These are phyloP conservation scores for Usnea hakonensis DNA, from an alignment of 495 filamentous ascomycete species.

Conservation along the genomic window DNA sequence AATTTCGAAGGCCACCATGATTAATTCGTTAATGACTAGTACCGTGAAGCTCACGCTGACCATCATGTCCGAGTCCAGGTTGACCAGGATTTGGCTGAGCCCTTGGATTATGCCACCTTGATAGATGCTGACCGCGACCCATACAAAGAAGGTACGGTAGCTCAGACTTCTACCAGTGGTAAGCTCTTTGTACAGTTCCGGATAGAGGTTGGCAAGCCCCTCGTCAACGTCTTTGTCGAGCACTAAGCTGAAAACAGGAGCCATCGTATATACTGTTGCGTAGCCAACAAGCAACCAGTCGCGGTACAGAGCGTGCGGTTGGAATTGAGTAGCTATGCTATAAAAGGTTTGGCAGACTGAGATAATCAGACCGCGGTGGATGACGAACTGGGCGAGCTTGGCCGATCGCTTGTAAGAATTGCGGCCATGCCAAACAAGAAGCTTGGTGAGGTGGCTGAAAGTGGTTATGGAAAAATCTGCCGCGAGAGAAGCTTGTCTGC, in stretches of 20 bases:
- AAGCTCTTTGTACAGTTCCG: slow-evolving; percentile 94
- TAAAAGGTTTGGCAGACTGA: slow-evolving; percentile 95
- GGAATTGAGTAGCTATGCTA: slow-evolving; percentile 81
- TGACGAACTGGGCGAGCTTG: slow-evolving; percentile 96
- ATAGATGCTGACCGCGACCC: slow-evolving; percentile 93
- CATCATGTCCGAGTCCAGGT: slow-evolving; percentile 60
- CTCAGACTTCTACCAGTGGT: slow-evolving; percentile 75
- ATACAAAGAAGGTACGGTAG: slow-evolving; percentile 92
- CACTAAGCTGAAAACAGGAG: slow-evolving; percentile 91
- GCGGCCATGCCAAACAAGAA: slow-evolving; percentile 95
- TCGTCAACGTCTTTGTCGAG: slow-evolving; percentile 94
- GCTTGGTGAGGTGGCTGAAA: slow-evolving; percentile 92
- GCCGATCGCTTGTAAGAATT: slow-evolving; percentile 95
- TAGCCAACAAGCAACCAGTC: slow-evolving; percentile 98
- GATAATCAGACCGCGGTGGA: slow-evolving; percentile 93
- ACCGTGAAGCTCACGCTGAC: slow-evolving; percentile 88
- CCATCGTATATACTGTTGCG: slow-evolving; percentile 91
- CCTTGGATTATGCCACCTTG: slow-evolving; percentile 94
- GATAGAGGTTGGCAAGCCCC: slow-evolving; percentile 85
- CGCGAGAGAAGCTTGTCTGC: slow-evolving; percentile 85
- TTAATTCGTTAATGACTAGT: slow-evolving; percentile 86
- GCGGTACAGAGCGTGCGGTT: slow-evolving; percentile 89
- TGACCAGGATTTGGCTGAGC: slow-evolving; percentile 76
- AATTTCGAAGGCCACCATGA: slow-evolving; percentile 94
- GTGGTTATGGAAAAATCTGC: slow-evolving; percentile 94